Percentiles rank a stretch among this genome's conserved stretches.
Evolutionary conservation across 2,329 filamentous ascomycete species (phyloP).

Genomic region (Colletotrichum caudatum): DNA sequence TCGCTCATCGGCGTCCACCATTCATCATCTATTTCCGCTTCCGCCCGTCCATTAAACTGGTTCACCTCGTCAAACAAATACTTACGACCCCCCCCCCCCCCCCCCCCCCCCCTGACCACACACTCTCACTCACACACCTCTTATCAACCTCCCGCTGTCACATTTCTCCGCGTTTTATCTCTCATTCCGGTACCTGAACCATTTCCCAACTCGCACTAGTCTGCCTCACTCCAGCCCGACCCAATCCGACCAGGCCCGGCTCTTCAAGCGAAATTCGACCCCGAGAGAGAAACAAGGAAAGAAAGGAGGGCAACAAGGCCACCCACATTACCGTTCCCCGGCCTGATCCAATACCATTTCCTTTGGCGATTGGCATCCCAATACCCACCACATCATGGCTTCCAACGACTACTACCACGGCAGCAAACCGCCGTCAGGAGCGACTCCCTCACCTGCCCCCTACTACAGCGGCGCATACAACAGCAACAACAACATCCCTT

Average conservation of each 20-base stretch:
- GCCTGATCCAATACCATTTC: constrained; percentile 24
- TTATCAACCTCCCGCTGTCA: constrained; percentile 37
- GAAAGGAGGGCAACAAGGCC: constrained; percentile 8
- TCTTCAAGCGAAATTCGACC: constrained; percentile 40
- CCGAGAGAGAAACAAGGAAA: constrained; percentile 18
- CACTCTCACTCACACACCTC: not conserved
- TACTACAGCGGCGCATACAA: constrained; percentile 53
- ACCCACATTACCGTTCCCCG: constrained; percentile 31
- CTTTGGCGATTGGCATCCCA: constrained; percentile 11
- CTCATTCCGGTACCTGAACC: constrained; percentile 34
- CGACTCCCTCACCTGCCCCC: constrained; percentile 55
- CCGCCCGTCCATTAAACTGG: not conserved
- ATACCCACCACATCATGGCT: constrained; percentile 61
- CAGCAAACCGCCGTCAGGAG: constrained; percentile 55
- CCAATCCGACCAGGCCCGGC: constrained; percentile 17
- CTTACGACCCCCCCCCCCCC: constrained; percentile 30
- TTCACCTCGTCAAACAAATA: constrained; percentile 33
- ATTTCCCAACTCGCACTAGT: constrained; percentile 30
- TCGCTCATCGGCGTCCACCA: not conserved
- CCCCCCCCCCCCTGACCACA: constrained; percentile 28
- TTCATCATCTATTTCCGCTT: not conserved
- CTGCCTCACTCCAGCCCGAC: not conserved
- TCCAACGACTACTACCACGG: constrained; percentile 73
- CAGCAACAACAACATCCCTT: constrained; percentile 58
- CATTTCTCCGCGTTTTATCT: constrained; percentile 39